These are phyloP conservation scores for Holtermanniella nyarrowii DNA, from an alignment of 768 basidiomycete species.

Conservation along the genomic window DNA sequence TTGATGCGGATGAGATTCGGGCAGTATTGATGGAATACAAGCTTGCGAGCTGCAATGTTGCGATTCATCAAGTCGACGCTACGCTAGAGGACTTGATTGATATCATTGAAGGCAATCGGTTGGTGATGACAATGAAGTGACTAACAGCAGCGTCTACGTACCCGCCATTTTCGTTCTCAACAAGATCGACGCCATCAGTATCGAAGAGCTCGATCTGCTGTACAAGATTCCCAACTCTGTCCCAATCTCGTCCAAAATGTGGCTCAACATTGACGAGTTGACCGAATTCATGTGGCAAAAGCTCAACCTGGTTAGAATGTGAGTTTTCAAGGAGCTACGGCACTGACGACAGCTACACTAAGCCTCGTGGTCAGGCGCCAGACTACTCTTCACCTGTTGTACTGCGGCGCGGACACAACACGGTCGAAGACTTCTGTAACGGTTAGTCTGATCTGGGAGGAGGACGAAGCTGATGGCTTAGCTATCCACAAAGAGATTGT, in stretches of 20 bases:
- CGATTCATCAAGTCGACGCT: conserved; percentile 82
- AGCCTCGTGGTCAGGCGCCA: conserved; percentile 79
- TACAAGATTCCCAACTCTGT: conserved; percentile 84
- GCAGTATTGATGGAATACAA: conserved; percentile 88
- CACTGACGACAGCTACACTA: conserved; percentile 54
- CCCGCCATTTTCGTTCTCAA: conserved; percentile 74
- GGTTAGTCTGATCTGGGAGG: not conserved
- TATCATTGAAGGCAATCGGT: conserved; percentile 91
- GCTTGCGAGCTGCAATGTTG: conserved; percentile 71
- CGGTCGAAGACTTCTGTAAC: conserved; percentile 83
- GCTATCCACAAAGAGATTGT: conserved; percentile 94
- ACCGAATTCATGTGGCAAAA: conserved; percentile 87
- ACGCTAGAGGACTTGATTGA: conserved; percentile 95
- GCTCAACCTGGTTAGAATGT: conserved; percentile 84
- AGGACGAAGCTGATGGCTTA: not conserved
- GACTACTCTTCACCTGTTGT: conserved; percentile 90
- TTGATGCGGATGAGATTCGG: conserved; percentile 92
- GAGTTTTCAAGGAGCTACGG: conserved; percentile 6
- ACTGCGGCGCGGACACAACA: conserved; percentile 44
- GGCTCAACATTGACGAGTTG: conserved; percentile 95
- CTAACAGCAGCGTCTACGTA: conserved; percentile 63
- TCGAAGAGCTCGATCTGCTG: conserved; percentile 90
- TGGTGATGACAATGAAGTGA: conserved; percentile 16
- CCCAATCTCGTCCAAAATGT: conserved; percentile 83
- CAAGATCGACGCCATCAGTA: conserved; percentile 93